Evolutionary conservation across 352 stramenopile species (phyloP), one percentile per base, ranked within the genome.

Genomic region (Pythium insidiosum): DNA sequence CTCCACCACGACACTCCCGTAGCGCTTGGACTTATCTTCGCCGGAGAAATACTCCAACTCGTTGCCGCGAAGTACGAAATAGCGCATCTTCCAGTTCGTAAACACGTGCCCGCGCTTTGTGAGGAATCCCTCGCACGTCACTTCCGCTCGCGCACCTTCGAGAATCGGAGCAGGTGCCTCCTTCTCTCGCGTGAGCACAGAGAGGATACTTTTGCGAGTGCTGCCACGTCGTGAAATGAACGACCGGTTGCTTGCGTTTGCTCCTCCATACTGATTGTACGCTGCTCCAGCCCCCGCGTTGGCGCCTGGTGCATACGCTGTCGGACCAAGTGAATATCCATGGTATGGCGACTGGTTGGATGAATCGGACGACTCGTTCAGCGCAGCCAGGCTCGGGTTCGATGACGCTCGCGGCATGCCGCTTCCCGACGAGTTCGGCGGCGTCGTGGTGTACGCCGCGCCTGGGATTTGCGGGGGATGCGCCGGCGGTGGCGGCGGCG

Each of bases 41-140:
- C 73, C 68, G 2, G 77, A 69, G 34, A 88, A 94, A 50, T 94
- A 94, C 47, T 91, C 81, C 36, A 94, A 58, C 38, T 88, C 71
- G 24, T 91, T 84, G 9, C 75, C 73, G 18, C 78, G 68, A 31
- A 94, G 54, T 25, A 86, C 85, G 52, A 94, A 94, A 62, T 91
- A 94, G 19, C 83, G 75, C 47, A 81, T 94, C 61, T 93, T 94
- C 83, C 83, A 94, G 60, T 88, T 94, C 21, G 80, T 94, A 38
- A 92, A 90, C 56, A 92, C 67, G 58, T 94, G 83, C 23, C 83
- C 83, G 40, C 80, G 69, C 61, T 94, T 94, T 12, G 80, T 93
- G 15, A 94, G 46, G 37, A 88, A 94, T 22, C 83, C 83, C 43
- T 91, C 79, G 41, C 67, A 91, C 38, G 68, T 68, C 41, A 91